Base-by-base conservation (phyloP, 164 flowering plant genomes). In the Paratinospora sagittata region DNA sequence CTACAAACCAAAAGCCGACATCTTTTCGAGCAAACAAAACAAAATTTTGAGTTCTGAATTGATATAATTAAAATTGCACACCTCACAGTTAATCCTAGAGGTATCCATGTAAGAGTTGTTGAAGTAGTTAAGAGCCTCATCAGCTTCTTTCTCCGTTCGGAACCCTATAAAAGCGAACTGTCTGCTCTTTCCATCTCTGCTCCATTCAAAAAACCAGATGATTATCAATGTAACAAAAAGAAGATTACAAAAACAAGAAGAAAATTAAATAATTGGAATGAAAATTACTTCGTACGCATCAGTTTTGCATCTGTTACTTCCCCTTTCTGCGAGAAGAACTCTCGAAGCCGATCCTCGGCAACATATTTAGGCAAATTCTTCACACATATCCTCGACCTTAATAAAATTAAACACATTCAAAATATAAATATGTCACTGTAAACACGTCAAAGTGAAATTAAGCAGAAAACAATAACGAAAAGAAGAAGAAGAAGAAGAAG, bases 101-200 rank as follows among this genome's bases (percentile, higher is more conserved):
- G 97, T 88, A 74, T 91, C 96, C 80, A 92, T 68, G 74, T 76
- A 92, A 60, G 91, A 83, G 41, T 82, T 86, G 78, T 90, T 80
- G 81, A 92, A 95, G 82, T 82, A 92, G 47, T 81, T 85, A 27
- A 92, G 77, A 52, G 96, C 98, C 70, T 83, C 90, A 34, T 85
- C 76, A 0, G 98, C 97, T 77, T 95, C 96, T 3, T 33, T 61
- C 78, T 84, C 97, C 0, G 91, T 86, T 45, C 96, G 87, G 62
- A 76, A 95, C 26, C 98, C 98, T 64, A 95, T 79, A 73, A 92
- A 95, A 27, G 87, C 97, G 47, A 95, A 95, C 69, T 91, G 97
- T 73, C 98, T 79, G 73, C 92, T 95, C 77, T 87, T 92, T 10
- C 97, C 96, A 74, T 95, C 98, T 39, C 98, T 92, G 75, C 21